Conservation (phyloP, 495 filamentous ascomycete species). For the Neurospora pannonica region DNA sequence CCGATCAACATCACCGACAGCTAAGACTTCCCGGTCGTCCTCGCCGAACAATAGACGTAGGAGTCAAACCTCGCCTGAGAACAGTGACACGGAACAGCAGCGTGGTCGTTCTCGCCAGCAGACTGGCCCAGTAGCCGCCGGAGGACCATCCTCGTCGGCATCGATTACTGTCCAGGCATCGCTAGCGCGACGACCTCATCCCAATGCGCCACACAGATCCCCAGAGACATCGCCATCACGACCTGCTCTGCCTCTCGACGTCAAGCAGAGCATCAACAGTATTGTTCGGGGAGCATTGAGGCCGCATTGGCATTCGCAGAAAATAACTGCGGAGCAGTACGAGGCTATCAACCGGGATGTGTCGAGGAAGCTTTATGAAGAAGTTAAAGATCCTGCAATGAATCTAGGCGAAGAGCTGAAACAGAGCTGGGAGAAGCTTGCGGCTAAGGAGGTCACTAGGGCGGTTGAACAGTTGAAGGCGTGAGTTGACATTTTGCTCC, state of each 20-base stretch:
- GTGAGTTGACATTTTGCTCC: conserved; percentile 9
- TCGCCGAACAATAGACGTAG: conserved; percentile 4
- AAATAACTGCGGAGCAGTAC: conserved; percentile 73
- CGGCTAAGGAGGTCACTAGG: conserved; percentile 62
- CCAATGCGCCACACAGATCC: conserved; percentile 31
- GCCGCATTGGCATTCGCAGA: conserved; percentile 61
- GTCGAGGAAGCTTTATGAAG: conserved; percentile 77
- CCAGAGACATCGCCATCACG: conserved; percentile 48
- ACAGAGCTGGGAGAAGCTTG: conserved; percentile 57
- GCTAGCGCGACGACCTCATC: conserved; percentile 2
- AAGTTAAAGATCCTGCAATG: conserved; percentile 50
- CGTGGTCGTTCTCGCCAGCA: conserved; percentile 8
- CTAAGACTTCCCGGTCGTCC: conserved; percentile 25
- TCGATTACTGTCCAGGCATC: not conserved
- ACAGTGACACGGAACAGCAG: conserved; percentile 36
- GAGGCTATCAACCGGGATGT: conserved; percentile 78
- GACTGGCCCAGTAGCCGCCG: not conserved
- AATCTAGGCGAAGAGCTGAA: conserved; percentile 43
- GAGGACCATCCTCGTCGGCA: not conserved
- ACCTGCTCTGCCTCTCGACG: conserved; percentile 50
- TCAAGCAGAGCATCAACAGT: conserved; percentile 71
- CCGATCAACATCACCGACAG: conserved; percentile 22
- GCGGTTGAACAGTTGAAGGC: conserved; percentile 44
- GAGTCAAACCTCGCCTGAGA: conserved; percentile 27
- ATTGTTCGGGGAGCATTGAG: conserved; percentile 71